Evolutionary conservation across 108 stramenopile species (phyloP).

Genomic region (Cyclostephanos invisitatus): DNA sequence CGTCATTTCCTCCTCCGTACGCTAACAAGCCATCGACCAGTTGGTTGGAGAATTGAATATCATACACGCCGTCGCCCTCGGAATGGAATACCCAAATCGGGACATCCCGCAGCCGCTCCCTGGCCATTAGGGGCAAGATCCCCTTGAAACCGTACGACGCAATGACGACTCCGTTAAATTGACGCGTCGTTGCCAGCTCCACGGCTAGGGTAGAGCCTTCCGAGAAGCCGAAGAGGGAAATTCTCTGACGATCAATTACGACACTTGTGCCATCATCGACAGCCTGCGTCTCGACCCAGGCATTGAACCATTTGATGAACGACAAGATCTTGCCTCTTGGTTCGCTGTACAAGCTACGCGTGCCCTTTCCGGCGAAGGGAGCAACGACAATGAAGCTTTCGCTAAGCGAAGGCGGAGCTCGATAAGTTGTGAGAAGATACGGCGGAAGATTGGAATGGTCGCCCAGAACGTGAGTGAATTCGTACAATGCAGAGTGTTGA

Average conservation of each 20-base stretch:
- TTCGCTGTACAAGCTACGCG: constrained; percentile 73
- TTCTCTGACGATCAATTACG: constrained; percentile 51
- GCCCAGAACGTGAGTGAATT: constrained; percentile 64
- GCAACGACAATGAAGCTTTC: constrained; percentile 76
- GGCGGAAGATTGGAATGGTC: constrained; percentile 80
- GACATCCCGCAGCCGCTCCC: constrained; percentile 58
- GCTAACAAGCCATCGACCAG: constrained; percentile 41
- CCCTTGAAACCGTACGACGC: constrained; percentile 80
- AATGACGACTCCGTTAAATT: constrained; percentile 61
- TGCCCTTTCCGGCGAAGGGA: constrained; percentile 67
- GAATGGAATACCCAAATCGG: constrained; percentile 86
- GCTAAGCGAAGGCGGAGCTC: constrained; percentile 55
- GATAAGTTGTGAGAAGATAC: constrained; percentile 51
- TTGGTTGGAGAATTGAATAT: constrained; percentile 35
- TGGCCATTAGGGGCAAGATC: constrained; percentile 55
- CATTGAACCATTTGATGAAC: constrained; percentile 63
- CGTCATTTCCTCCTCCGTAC: constrained; percentile 27
- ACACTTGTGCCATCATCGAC: constrained; percentile 21
- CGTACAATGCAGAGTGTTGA: constrained; percentile 51
- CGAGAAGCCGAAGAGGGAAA: constrained; percentile 78
- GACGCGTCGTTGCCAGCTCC: constrained; percentile 71
- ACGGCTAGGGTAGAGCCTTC: constrained; percentile 84
- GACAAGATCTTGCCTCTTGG: constrained; percentile 61
- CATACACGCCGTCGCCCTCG: constrained; percentile 63
- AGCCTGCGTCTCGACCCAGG: constrained; percentile 20